Evolutionary conservation across 805 yeast species (phyloP).

Genomic region (Candida berthetii): DNA sequence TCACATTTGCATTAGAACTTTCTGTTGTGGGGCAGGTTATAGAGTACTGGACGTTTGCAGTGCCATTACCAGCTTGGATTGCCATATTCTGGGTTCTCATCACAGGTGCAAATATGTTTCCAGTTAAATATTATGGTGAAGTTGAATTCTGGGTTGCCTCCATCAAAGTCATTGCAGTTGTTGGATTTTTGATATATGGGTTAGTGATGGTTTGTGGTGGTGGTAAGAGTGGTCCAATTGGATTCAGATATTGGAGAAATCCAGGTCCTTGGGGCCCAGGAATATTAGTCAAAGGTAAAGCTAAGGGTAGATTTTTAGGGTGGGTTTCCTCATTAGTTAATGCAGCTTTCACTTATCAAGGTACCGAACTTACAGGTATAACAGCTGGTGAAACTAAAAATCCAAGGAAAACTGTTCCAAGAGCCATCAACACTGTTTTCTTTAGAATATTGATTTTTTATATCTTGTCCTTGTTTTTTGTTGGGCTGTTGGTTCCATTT

Average conservation of each 20-base stretch:
- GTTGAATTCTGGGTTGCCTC: slow-evolving; percentile 70
- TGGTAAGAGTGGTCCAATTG: slow-evolving; percentile 62
- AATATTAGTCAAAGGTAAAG: slow-evolving; percentile 36
- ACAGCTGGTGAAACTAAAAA: slow-evolving; percentile 70
- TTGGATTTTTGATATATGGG: slow-evolving; percentile 65
- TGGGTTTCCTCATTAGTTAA: slow-evolving; percentile 64
- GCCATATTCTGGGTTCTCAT: slow-evolving; percentile 55
- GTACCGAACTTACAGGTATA: slow-evolving; percentile 71
- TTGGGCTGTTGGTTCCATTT: slow-evolving; percentile 67
- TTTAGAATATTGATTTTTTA: slow-evolving; percentile 62
- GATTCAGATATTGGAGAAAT: slow-evolving; percentile 76
- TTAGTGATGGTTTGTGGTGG: slow-evolving; percentile 74
- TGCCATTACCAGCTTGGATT: slow-evolving; percentile 72
- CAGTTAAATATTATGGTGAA: slow-evolving; percentile 70
- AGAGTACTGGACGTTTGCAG: slow-evolving; percentile 60
- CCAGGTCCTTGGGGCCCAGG: slow-evolving; percentile 78
- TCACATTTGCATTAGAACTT: slow-evolving; percentile 69
- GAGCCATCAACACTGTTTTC: slow-evolving; percentile 65
- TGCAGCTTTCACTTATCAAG: slow-evolving; percentile 79
- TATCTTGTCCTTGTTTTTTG: slow-evolving; percentile 57
- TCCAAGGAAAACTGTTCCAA: slow-evolving; percentile 68
- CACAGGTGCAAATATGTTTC: slow-evolving; percentile 50
- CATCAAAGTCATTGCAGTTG: slow-evolving; percentile 59
- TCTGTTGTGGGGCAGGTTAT: slow-evolving; percentile 66
- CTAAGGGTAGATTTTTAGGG: slow-evolving; percentile 58